Base-by-base conservation (phyloP, 2,329 filamentous ascomycete genomes). In the Leptographium procerum region DNA sequence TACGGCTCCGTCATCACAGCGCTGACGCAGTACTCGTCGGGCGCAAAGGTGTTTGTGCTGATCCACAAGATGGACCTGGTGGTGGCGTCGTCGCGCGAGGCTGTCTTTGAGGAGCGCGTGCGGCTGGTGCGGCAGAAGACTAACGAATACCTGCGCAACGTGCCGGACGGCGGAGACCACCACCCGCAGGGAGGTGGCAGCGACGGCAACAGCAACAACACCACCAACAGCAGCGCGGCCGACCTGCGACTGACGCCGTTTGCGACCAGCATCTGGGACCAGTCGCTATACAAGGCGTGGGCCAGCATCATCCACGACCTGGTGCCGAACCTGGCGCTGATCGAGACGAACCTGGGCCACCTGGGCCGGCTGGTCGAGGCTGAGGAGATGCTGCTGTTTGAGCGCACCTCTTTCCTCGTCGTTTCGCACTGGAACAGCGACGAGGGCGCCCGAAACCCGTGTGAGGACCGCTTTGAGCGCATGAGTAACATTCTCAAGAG, bases 51-150 rank as follows among this genome's bases (percentile, higher is more conserved):
- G 67, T 99, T 97, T 74, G 88, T 94, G 61, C 83, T 99, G 51
- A 88, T 99, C 64, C 94, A 99, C 84, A 99, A 99, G 75, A 96
- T 99, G 88, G 94, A 99, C 70, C 82, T 99, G 29, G 90, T 97
- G 54, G 88, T 91, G 64, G 82, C 85, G 45, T 82, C 87, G 59
- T 83, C 87, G 64, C 88, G 91, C 61, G 86, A 91, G 68, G 77
- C 83, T 60, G 84, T 96, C 63, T 96, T 95, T 71, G 86, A 92
- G 62, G 88, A 95, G 66, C 86, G 90, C 61, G 86, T 91, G 28
- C 78, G 83, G 33, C 77, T 91, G 58, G 89, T 96, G 62, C 83
- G 86, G 59, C 82, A 84, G 63, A 89, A 89, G 68, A 91, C 88
- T 2, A 66, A 71, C 47, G 81, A 84, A 67, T 78, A 78, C 63